Conservation (phyloP, 257 asterid genomes). For the Capsicum chinense region DNA sequence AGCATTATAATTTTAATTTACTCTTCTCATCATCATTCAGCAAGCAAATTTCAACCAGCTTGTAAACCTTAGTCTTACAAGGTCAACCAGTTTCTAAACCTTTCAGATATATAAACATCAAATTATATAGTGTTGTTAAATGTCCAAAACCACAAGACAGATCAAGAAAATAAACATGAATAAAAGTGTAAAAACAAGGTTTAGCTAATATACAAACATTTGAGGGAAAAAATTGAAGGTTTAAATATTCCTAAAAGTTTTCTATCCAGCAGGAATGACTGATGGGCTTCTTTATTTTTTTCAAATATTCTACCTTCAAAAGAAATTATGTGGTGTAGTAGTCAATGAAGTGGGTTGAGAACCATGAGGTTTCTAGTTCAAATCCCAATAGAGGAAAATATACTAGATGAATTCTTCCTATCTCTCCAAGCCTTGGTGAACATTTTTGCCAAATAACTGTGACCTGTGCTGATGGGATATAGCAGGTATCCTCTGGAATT, state of each 20-base stretch:
- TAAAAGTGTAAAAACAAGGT: background rate
- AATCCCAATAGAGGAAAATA: background rate
- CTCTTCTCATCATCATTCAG: conserved; percentile 1
- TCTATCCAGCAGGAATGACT: background rate
- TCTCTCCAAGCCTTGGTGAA: background rate
- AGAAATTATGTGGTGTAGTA: background rate
- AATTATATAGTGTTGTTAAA: background rate
- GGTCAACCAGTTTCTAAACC: conserved; percentile 10
- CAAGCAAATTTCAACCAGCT: background rate
- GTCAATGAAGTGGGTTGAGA: background rate
- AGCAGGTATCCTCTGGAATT: background rate
- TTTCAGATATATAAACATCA: background rate
- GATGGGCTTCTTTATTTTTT: background rate
- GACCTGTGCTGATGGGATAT: background rate
- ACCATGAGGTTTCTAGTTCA: background rate
- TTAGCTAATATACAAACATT: conserved; percentile 11
- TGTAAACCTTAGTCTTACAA: background rate
- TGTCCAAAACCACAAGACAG: conserved; percentile 6
- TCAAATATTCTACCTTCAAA: conserved; percentile 13
- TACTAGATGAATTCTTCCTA: background rate
- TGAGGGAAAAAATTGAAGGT: background rate
- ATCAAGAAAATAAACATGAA: background rate
- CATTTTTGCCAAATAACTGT: background rate
- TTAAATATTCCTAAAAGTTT: background rate
- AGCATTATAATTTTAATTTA: background rate